Evolutionary conservation across 305 asterid genomes (phyloP).

Genomic region (Striga hermonthica): DNA sequence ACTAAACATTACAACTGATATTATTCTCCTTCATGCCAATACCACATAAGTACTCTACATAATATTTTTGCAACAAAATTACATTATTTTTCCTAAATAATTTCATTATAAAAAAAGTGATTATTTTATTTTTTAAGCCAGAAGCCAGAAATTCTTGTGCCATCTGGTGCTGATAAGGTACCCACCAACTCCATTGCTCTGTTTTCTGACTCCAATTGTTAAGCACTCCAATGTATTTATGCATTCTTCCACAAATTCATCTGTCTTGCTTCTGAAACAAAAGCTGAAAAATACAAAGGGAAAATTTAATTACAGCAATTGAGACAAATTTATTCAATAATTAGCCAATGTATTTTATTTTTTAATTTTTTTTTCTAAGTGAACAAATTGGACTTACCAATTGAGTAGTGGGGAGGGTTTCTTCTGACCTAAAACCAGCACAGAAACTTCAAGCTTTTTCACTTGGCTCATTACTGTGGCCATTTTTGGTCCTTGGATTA

Average conservation of each 20-base stretch:
- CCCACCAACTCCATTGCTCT: conserved; percentile 75
- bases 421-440: conserved; percentile 72
- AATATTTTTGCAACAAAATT: too few relatives aligned
- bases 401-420: conserved; percentile 49
- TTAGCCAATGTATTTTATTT: not conserved
- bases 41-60: too few relatives aligned
- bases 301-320: not conserved
- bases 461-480: conserved; percentile 73
- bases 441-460: conserved; percentile 82
- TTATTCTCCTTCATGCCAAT: too few relatives aligned
- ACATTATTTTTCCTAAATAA: too few relatives aligned
- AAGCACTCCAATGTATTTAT: conserved; percentile 67
- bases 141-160: conserved; percentile 94
- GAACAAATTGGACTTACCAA: conserved; percentile 37
- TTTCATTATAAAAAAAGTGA: not conserved
- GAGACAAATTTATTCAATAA: too few relatives aligned
- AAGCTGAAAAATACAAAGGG: conserved; percentile 39
- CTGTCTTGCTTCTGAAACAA: conserved; percentile 49
- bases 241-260: conserved; percentile 72
- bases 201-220: conserved; percentile 83
- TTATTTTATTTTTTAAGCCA: conserved; percentile 42
- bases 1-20: not conserved
- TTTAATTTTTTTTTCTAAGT: not conserved
- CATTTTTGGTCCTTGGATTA: conserved; percentile 71
- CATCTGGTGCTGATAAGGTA: conserved; percentile 89